Base-by-base conservation (phyloP, 257 asterid genomes). In the Linderniella brevidens region DNA sequence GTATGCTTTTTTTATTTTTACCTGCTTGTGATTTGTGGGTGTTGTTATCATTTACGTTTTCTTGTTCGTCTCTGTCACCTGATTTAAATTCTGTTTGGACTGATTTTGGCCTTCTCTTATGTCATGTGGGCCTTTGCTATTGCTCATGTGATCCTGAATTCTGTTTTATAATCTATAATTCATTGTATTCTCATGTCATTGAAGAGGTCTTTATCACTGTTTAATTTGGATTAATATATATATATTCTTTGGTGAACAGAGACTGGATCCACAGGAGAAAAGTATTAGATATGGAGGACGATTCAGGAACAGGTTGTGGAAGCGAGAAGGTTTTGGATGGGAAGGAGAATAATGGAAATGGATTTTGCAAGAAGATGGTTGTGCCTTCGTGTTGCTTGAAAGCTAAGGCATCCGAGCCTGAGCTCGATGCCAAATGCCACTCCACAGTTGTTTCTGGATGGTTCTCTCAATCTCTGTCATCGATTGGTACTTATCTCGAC, bases 361-460 rank as follows among this genome's bases (percentile, higher is more conserved):
- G 79, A 53, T 62, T 68, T 16, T 58, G 56, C 35, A 61, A 64
- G 63, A 67, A 56, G 53, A n/a, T n/a, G 3, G 59, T 18, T 64
- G 56, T 85, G 55, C 99, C 96, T 17, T 70, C 93, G 49, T 90
- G 99, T 68, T 90, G 99, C 67, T 66, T 81, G 80, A 90, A 85
- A 65, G 88, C 94, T 59, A 63, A 46, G 74, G 75, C 76, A 17
- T 67, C 70, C 60, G 65, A 60, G 58, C 88, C 94, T 18, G 93
- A 77, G 66, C 60, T 52, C 38, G 93, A 69, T 49, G 92, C 81
- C 56, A 81, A 57, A 50, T 64, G 78, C 61, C 96, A 81, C 57
- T 75, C 86, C 4, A 90, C 96, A 0, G 88, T 81, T 58, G 83
- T 86, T 63, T 81, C 99, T 44, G 99, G 99, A 77, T 90, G 96